Evolutionary conservation across 2,329 filamentous ascomycete genomes (phyloP).

Genomic region (Colletotrichum liaoningense): DNA sequence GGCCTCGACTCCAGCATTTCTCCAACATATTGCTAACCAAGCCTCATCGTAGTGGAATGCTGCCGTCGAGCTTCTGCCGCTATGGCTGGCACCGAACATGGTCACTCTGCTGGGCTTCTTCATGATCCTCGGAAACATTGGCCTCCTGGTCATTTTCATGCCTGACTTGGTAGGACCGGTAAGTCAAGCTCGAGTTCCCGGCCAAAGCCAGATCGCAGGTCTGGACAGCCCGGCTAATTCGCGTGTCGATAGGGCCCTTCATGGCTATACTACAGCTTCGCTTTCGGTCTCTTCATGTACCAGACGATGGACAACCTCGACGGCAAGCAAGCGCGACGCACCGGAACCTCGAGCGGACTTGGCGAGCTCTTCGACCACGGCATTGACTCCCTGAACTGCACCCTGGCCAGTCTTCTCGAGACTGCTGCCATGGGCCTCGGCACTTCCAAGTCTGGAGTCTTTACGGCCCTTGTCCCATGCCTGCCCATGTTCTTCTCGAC

Average conservation of each 20-base stretch:
- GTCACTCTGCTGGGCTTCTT: conserved; percentile 95
- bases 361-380: conserved; percentile 99
- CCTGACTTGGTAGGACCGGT: conserved; percentile 92
- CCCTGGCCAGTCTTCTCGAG: conserved; percentile 88
- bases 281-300: conserved; percentile 97
- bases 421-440: conserved; percentile 94
- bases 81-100: conserved; percentile 99
- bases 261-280: conserved; percentile 97
- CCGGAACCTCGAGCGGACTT: conserved; percentile 92
- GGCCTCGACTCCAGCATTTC: conserved; percentile 3
- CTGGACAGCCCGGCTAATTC: conserved; percentile 20
- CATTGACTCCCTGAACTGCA: conserved; percentile 98
- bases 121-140: conserved; percentile 90
- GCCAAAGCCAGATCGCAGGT: conserved; percentile 13
- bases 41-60: conserved; percentile 84
- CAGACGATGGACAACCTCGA: conserved; percentile 99
- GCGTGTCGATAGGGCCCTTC: conserved; percentile 73
- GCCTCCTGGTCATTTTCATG: conserved; percentile 79
- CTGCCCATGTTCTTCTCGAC: conserved; percentile 99
- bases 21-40: conserved; percentile 36
- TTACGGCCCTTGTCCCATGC: conserved; percentile 91
- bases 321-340: conserved; percentile 95
- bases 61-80: conserved; percentile 88
- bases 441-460: conserved; percentile 84
- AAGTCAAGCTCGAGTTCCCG: conserved; percentile 49